Evolutionary conservation across 2,329 filamentous ascomycete species (phyloP), one percentile per base, ranked within the genome.

Genomic region (Alternaria consortialis): DNA sequence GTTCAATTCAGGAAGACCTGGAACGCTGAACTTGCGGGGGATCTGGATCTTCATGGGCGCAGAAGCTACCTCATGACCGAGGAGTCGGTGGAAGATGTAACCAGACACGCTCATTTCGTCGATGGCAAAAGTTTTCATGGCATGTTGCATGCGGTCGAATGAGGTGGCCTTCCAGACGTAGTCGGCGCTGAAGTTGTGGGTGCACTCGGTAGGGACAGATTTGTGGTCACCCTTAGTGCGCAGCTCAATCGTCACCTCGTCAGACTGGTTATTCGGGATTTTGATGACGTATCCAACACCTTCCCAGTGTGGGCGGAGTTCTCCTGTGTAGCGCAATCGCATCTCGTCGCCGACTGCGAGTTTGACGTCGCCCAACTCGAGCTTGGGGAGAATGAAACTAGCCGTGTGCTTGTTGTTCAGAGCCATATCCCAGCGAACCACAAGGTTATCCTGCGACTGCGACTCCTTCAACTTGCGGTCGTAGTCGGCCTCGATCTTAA

Each of bases 161-260:
- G 94, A 98, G 0, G 96, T 99, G 13, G 96, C 95, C 79, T 99
- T 99, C 95, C 95, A 99, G 57, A 99, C 95, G 75, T 99, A 99
- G 78, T 99, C 95, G 67, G 94, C 95, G 15, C 93, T 97, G 81
- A 99, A 99, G 79, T 97, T 97, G 81, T 97, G 93, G 0, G 94
- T 97, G 79, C 94, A 95, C 74, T 99, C 94, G 0, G 93, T 97
- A 0, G 95, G 95, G 1, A 98, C 92, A 29, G 91, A 92, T 80
- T 98, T 98, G 82, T 98, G 94, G 76, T 97, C 97, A 63, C 93
- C 94, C 65, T 95, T 94, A 73, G 95, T 93, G 69, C 95, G 91
- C 75, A 99, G 83, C 79, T 99, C 95, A 66, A 99, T 91, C 9
- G 91, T 96, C 53, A 99, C 95, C 78, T 99, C 94, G 74, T 99